Percentiles rank a stretch among this genome's conserved stretches.
phyloP scores from a whole-genome alignment of 2,329 filamentous ascomycete species.

The Fusarium sp. region DNA sequence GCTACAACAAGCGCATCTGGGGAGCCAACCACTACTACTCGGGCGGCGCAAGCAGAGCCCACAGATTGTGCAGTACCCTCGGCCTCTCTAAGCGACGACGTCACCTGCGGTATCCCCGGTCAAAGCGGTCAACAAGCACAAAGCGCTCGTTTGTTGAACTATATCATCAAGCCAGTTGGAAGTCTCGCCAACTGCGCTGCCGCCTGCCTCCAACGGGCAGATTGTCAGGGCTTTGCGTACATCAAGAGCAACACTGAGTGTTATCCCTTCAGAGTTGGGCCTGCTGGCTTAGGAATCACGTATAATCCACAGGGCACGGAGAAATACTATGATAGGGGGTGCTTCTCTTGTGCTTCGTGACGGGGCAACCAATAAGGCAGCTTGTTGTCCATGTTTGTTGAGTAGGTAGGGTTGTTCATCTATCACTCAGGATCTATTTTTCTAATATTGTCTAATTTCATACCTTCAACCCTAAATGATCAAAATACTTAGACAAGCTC shows the following conservation, averaged over 20 bases:
- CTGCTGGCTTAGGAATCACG: constrained; percentile 14
- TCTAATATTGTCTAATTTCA: not conserved
- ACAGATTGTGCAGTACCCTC: constrained; percentile 19
- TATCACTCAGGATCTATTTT: too few species aligned
- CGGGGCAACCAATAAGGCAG: not conserved
- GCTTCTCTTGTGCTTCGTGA: constrained; percentile 28
- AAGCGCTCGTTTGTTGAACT: constrained; percentile 14
- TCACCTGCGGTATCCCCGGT: constrained; percentile 33
- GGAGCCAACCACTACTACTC: constrained; percentile 1
- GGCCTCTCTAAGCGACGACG: constrained; percentile 21
- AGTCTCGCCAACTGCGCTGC: constrained; percentile 27
- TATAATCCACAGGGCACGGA: constrained; percentile 10
- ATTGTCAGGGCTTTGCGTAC: constrained; percentile 34
- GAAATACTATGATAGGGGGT: constrained; percentile 34
- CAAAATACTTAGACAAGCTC: not conserved
- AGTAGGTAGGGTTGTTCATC: too few species aligned
- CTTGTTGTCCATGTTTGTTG: not conserved
- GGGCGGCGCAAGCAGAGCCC: not conserved
- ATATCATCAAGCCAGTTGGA: constrained; percentile 30
- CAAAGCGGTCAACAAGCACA: constrained; percentile 29
- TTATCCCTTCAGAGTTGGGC: constrained; percentile 18
- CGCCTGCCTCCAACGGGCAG: constrained; percentile 22
- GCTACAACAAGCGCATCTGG: not conserved
- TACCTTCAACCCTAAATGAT: not conserved
- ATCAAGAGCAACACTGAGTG: constrained; percentile 22